Percentiles rank a stretch among this genome's conserved stretches.
phyloP scores from a whole-genome alignment of 2,329 filamentous ascomycete genomes.

The Teratosphaeriaceae sp. region DNA sequence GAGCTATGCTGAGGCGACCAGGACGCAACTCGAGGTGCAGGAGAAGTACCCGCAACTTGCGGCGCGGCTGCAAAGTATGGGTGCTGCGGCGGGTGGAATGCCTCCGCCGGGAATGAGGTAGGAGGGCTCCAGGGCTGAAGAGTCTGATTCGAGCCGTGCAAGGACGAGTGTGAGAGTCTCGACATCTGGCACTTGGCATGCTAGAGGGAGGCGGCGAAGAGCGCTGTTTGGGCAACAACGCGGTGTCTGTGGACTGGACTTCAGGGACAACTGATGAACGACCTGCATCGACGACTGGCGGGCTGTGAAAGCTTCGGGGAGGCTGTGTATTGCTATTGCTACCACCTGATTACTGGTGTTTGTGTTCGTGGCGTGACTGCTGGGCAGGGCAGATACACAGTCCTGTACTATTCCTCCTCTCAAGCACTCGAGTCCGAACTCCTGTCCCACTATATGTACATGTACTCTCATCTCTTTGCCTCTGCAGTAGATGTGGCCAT shows the following conservation, averaged over 20 bases:
- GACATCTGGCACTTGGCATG: too few species aligned
- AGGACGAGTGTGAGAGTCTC: neutral
- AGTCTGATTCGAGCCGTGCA: too few species aligned
- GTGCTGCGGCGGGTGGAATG: constrained; percentile 14
- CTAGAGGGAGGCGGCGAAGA: too few species aligned
- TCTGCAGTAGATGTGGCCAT: too few species aligned
- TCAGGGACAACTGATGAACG: too few species aligned
- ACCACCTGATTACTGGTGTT: neutral
- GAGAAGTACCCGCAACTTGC: constrained; percentile 49
- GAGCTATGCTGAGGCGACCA: constrained; percentile 92
- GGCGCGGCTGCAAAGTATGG: constrained; percentile 41
- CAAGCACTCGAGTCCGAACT: neutral
- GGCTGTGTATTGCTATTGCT: constrained; percentile 1
- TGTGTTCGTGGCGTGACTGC: neutral
- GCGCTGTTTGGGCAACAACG: too few species aligned
- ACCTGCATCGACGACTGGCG: too few species aligned
- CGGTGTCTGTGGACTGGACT: too few species aligned
- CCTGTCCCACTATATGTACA: too few species aligned
- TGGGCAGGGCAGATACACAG: constrained; percentile 3
- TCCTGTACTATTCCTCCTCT: constrained; percentile 3
- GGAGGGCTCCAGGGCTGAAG: too few species aligned
- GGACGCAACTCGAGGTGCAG: constrained; percentile 78
- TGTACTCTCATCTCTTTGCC: too few species aligned
- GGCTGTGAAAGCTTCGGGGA: too few species aligned
- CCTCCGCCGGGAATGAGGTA: constrained; percentile 1